phyloP scores from a whole-genome alignment of 1,139 yeast species.

The Spencermartinsiella ligniputridi region DNA sequence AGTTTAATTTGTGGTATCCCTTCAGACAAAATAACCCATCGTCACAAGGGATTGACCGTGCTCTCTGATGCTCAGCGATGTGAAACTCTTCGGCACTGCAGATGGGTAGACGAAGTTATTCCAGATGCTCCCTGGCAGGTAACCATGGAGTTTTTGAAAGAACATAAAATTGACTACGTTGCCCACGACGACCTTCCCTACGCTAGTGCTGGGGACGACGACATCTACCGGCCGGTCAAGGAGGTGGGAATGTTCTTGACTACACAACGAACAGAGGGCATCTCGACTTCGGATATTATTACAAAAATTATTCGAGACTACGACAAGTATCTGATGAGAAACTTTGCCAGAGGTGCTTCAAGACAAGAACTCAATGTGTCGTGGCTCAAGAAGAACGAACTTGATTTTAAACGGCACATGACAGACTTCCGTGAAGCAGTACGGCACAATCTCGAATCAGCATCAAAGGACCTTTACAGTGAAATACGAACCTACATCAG shows the following conservation, averaged over 20 bases:
- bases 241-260: slow-evolving; percentile 85
- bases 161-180: slow-evolving; percentile 87
- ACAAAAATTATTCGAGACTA: slow-evolving; percentile 92
- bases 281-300: slow-evolving; percentile 92
- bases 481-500: slow-evolving; percentile 36
- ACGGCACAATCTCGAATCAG: slow-evolving; percentile 68
- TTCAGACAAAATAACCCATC: slow-evolving; percentile 84
- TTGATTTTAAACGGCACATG: slow-evolving; percentile 87
- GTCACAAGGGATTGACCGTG: slow-evolving; percentile 88
- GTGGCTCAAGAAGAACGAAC: slow-evolving; percentile 94
- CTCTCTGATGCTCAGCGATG: slow-evolving; percentile 80
- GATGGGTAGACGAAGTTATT: slow-evolving; percentile 96
- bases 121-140: slow-evolving; percentile 96
- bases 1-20: slow-evolving; percentile 89
- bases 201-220: slow-evolving; percentile 81
- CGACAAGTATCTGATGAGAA: slow-evolving; percentile 93
- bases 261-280: slow-evolving; percentile 95
- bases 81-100: slow-evolving; percentile 84
- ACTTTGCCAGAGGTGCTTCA: slow-evolving; percentile 96
- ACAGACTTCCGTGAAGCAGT: slow-evolving; percentile 83
- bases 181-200: slow-evolving; percentile 98
- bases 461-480: slow-evolving; percentile 75
- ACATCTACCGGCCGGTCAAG: slow-evolving; percentile 88
- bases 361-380: slow-evolving; percentile 93
- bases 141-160: slow-evolving; percentile 68